Conservation (phyloP, 78 protist genomes). For the Polysphondylium violaceum region DNA sequence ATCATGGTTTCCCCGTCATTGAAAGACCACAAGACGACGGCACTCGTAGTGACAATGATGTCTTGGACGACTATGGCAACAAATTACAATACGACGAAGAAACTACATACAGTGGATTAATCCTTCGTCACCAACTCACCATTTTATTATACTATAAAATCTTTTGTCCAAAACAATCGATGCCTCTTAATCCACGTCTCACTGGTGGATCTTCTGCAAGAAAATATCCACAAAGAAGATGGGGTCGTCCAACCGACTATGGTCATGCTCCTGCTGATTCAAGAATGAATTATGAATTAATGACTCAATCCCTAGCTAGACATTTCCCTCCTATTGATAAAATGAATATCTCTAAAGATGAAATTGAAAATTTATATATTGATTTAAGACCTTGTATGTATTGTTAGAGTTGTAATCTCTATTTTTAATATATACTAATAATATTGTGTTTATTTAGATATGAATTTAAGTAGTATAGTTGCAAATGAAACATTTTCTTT, state of each 20-base stretch:
- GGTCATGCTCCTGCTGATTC: constrained; percentile 58
- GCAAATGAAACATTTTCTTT: constrained; percentile 76
- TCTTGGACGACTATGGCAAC: constrained; percentile 19
- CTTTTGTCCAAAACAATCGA: constrained; percentile 66
- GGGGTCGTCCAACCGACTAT: constrained; percentile 63
- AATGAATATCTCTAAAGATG: constrained; percentile 59
- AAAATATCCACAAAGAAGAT: constrained; percentile 23
- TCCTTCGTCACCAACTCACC: constrained; percentile 41
- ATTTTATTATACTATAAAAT: constrained; percentile 37
- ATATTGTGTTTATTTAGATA: constrained; percentile 23
- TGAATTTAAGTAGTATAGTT: constrained; percentile 60
- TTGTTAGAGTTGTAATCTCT: not conserved
- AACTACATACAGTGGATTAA: constrained; percentile 53
- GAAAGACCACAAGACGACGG: constrained; percentile 15
- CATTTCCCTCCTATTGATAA: constrained; percentile 81
- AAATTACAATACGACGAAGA: constrained; percentile 35
- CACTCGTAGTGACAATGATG: too few species aligned
- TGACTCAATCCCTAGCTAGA: constrained; percentile 63
- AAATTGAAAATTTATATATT: constrained; percentile 46
- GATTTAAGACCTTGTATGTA: constrained; percentile 75
- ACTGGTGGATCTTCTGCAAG: constrained; percentile 11
- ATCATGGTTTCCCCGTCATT: constrained; percentile 70
- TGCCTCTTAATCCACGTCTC: constrained; percentile 18
- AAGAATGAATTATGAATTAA: constrained; percentile 52
- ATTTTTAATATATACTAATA: not conserved